Evolutionary conservation across 2,329 filamentous ascomycete species (phyloP), one percentile per base, ranked within the genome.

Genomic region (Huntiella bhutanensis): DNA sequence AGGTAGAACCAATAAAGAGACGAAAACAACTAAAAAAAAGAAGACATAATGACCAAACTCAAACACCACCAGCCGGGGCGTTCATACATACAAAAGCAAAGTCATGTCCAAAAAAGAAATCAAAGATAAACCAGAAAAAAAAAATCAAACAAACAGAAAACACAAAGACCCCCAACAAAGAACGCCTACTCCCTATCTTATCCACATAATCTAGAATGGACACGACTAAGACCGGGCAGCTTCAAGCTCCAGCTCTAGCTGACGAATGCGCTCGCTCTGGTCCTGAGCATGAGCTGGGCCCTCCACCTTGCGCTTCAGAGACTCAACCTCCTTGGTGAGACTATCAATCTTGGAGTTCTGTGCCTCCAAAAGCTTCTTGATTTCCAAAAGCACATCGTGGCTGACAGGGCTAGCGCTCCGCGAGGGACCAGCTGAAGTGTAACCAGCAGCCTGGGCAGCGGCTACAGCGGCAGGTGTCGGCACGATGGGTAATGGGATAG

Each of bases 331-430:
- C 28, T 66, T 62, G 2, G 81, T 73, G 41, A 93, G 64, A 22
- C 69, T 67, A 43, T 69, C 69, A 54, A 92, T 85, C 60, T 86
- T 79, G 57, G 82, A 71, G 43, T 73, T 81, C 63, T 94, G 82
- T n/a, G 73, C 68, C 51, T 68, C 75, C 57, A 94, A 82, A 53
- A 85, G 75, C 65, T 74, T 75, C 63, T 83, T 88, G 63, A 93
- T 91, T 55, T 87, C 73, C 34, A 73, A 67, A 38, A 94, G 70
- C 4, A 79, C 76, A 28, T 74, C 66, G 55, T 80, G 75, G 10
- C 84, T 67, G 5, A 51, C 51, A 4, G 47, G 47, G 41, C 49
- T 46, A 15, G 46, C 41, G 28, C 47, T 47, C 16, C 47, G 47
- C 16, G 42, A 45, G 11, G 47, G 47, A 6, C 28, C 47, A 8